Evolutionary conservation across 306 rosid species (phyloP).

Genomic region (Dalbergia oliveri): DNA sequence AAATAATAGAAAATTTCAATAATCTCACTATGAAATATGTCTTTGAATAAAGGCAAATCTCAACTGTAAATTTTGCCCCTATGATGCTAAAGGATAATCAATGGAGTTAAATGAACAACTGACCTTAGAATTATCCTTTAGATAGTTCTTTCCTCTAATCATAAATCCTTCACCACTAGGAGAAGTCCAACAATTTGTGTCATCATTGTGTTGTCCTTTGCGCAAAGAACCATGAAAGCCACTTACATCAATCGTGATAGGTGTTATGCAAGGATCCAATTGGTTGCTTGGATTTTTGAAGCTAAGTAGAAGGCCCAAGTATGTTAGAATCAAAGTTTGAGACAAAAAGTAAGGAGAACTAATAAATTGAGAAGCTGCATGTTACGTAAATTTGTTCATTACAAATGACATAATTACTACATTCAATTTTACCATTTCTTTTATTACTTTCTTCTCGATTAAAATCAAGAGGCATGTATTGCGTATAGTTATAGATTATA

Average conservation of each 20-base stretch:
- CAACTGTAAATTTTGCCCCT: neutral
- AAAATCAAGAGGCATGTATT: neutral
- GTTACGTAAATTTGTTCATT: slow-evolving; percentile 1
- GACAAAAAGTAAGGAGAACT: neutral
- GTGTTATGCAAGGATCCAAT: slow-evolving; percentile 59
- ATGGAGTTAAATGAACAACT: slow-evolving; percentile 30
- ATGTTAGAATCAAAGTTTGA: slow-evolving; percentile 17
- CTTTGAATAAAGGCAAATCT: slow-evolving; percentile 14
- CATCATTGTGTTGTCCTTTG: slow-evolving; percentile 66
- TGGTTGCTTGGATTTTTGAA: slow-evolving; percentile 57
- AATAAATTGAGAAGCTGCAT: slow-evolving; percentile 15
- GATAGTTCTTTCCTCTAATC: slow-evolving; percentile 93
- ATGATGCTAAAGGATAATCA: neutral
- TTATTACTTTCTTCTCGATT: neutral
- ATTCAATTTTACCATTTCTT: neutral
- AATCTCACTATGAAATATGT: neutral
- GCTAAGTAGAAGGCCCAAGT: slow-evolving; percentile 52
- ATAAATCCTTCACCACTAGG: slow-evolving; percentile 81
- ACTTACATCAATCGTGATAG: slow-evolving; percentile 60
- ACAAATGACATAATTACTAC: neutral
- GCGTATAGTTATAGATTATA: neutral
- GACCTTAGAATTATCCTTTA: slow-evolving; percentile 89
- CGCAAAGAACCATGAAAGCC: slow-evolving; percentile 64
- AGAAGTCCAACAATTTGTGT: slow-evolving; percentile 82
- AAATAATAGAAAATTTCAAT: slow-evolving; percentile 26